A percentile compares a stretch with the other conserved stretches of the same genome.
These are phyloP conservation scores for Arxiozyma slooffiae DNA, from an alignment of 1,139 yeast species.

Conservation along the genomic window DNA sequence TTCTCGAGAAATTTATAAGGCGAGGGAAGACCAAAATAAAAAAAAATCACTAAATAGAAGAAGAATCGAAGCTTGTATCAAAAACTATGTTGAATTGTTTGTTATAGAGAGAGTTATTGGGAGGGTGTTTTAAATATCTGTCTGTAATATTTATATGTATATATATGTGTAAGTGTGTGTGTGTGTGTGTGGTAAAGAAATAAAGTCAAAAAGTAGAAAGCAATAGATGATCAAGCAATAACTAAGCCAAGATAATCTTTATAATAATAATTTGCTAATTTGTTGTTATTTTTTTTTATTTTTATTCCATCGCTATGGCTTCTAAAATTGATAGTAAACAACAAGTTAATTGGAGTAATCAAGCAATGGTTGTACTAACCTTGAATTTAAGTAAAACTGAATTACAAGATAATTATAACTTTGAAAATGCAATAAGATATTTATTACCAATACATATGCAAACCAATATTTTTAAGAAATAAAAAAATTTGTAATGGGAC, in stretches of 20 bases:
- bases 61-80: too few relatives aligned
- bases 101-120: too few relatives aligned
- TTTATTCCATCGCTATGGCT: too few relatives aligned
- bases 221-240: too few relatives aligned
- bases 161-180: too few relatives aligned
- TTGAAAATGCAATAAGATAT: constrained; percentile 34
- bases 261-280: too few relatives aligned
- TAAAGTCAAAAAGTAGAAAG: not conserved
- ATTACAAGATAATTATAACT: constrained; percentile 22
- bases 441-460: constrained; percentile 34
- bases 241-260: not conserved
- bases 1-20: too few relatives aligned
- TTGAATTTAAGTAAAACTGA: constrained; percentile 8
- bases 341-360: not conserved
- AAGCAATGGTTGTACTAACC: constrained; percentile 2
- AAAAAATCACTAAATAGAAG: too few relatives aligned
- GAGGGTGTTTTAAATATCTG: not conserved
- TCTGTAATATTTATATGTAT: too few relatives aligned
- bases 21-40: too few relatives aligned
- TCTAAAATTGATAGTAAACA: not conserved
- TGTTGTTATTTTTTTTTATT: too few relatives aligned
- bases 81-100: too few relatives aligned
- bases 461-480: constrained; percentile 28
- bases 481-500: constrained; percentile 29
- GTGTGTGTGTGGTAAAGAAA: not conserved